Percentiles rank a stretch among this genome's conserved stretches.
phyloP scores from a whole-genome alignment of 1,284 basidiomycete species.

The Irpex rosettiformis region DNA sequence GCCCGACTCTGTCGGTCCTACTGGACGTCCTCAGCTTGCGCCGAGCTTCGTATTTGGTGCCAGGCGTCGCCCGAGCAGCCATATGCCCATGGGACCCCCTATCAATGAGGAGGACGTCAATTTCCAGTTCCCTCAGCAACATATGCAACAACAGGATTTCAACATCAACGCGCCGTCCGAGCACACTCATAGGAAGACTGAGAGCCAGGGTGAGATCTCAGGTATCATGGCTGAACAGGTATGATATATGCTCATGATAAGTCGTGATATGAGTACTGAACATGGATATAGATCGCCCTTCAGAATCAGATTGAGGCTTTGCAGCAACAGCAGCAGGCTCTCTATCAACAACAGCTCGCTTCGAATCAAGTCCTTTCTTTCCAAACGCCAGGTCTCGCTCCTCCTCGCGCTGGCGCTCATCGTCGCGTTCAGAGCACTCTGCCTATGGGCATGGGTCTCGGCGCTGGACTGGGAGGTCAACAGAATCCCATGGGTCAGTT shows the following conservation, averaged over 20 bases:
- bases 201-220: conserved; percentile 69
- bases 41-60: conserved; percentile 88
- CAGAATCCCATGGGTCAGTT: conserved; percentile 70
- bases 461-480: conserved; percentile 39
- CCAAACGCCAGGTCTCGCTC: conserved; percentile 66
- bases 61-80: conserved; percentile 49
- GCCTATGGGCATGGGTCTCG: conserved; percentile 53
- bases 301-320: conserved; percentile 89
- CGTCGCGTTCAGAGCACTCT: conserved; percentile 88
- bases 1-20: conserved; percentile 63
- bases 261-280: neutral
- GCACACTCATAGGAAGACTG: conserved; percentile 48
- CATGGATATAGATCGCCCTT: conserved; percentile 66
- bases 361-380: conserved; percentile 72
- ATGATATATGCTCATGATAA: conserved; percentile 13
- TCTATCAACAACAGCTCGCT: conserved; percentile 84
- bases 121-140: conserved; percentile 83
- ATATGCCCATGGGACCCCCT: conserved; percentile 59
- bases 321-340: conserved; percentile 85
- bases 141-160: conserved; percentile 36
- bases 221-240: conserved; percentile 92
- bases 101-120: conserved; percentile 76
- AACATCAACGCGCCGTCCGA: conserved; percentile 34
- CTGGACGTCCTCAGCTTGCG: conserved; percentile 85
- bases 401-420: conserved; percentile 61